These are phyloP conservation scores for Lipomyces sp. DNA, from an alignment of 805 yeast species.

Conservation along the genomic window DNA sequence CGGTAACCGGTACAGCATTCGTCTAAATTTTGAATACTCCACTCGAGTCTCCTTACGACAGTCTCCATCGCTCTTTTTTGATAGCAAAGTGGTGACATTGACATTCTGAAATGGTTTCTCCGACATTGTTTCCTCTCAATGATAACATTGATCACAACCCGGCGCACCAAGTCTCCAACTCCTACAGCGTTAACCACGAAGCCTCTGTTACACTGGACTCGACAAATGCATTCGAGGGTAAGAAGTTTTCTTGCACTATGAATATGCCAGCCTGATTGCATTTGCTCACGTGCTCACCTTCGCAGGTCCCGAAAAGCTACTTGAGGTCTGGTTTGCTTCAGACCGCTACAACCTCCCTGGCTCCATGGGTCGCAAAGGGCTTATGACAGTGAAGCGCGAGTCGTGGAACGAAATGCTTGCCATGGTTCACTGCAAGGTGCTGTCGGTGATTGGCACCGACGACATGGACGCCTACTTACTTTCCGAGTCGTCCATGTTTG, in stretches of 20 bases:
- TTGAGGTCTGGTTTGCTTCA: constrained; percentile 84
- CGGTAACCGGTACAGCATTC: not conserved
- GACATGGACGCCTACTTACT: constrained; percentile 78
- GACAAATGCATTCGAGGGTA: constrained; percentile 82
- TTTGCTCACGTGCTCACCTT: constrained; percentile 4
- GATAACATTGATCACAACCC: constrained; percentile 8
- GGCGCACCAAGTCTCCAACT: constrained; percentile 9
- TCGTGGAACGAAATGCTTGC: constrained; percentile 74
- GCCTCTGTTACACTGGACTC: constrained; percentile 78
- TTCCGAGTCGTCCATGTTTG: constrained; percentile 86
- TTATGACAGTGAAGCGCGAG: constrained; percentile 58
- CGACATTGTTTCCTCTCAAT: not conserved
- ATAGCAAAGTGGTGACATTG: too few species aligned
- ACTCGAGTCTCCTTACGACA: not conserved
- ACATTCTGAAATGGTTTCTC: constrained; percentile 22
- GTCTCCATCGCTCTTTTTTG: not conserved
- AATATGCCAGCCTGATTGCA: not conserved
- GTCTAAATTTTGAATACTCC: too few species aligned
- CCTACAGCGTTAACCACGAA: constrained; percentile 66
- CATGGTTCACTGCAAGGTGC: constrained; percentile 79
- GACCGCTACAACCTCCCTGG: constrained; percentile 43
- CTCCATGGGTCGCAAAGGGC: constrained; percentile 43
- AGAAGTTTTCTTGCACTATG: not conserved
- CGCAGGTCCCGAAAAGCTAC: constrained; percentile 78
- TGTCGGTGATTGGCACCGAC: constrained; percentile 68